Base-by-base conservation (phyloP, 805 yeast genomes). In the Kuraishia cidri region DNA sequence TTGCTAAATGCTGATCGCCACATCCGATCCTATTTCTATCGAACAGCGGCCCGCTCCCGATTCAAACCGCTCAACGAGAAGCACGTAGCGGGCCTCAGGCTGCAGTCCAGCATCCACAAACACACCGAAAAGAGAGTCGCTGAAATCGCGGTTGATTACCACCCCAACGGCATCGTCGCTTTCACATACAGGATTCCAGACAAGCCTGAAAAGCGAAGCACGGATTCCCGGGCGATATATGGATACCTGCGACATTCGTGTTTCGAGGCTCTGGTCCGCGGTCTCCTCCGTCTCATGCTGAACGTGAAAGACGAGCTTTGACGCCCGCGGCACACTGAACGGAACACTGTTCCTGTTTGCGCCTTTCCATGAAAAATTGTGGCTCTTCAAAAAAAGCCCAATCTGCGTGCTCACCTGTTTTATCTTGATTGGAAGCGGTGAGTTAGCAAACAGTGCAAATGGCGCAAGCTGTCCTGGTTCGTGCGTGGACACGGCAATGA, bases 31-130 rank as follows among this genome's bases (percentile, higher is more conserved):
- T n/a, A 27, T 27, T 7, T 27, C 21, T 9, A 27, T 19, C 12
- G 10, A 14, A 16, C 30, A 27, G 6, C 5, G n/a, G 8, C 30
- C 30, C 12, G 13, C 21, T 3, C 30, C 30, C 10, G 6, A 14
- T 13, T 27, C 19, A n/a, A 27, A 27, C 18, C 30, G 6, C 21
- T 27, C 30, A 15, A 27, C 21, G 4, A 27, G 18, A 16, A 27
- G 21, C 19, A 27, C 19, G 12, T 25, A 25, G 15, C 15, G 17
- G 4, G 17, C 27, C 6, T 15, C 15, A 10, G 13, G 17, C 15
- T 14, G 27, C 9, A 25, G 4, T 4, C 27, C 27, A 8, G 27
- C 10, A 6, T 25, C 5, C 15, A 25, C 9, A n/a, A 7, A 25
- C 15, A 17, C 27, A 12, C 27, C 27, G 15, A 14, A 25, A 25